Percentiles rank a stretch among this genome's conserved stretches.
Conservation (phyloP, 2,329 filamentous ascomycete genomes). For the Fusarium succisae region DNA sequence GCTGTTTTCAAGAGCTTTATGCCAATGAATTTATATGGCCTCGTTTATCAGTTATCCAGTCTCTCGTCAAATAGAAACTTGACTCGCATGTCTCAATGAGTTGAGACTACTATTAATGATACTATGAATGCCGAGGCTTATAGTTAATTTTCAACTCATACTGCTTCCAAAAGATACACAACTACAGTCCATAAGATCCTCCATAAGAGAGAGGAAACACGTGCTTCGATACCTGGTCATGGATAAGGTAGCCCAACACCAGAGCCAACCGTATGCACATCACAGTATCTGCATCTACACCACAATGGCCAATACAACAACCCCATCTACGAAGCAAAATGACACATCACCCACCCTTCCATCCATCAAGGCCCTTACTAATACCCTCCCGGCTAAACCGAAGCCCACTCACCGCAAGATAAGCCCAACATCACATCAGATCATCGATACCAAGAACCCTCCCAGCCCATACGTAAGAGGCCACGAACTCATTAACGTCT, state of each 20-base stretch:
- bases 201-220: neutral
- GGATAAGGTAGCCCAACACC: neutral
- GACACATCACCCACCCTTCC: neutral
- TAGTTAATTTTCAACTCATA: too few species aligned
- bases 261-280: neutral
- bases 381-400: constrained; percentile 2
- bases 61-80: neutral
- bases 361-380: neutral
- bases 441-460: constrained; percentile 7
- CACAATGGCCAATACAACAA: constrained; percentile 7
- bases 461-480: constrained; percentile 2
- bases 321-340: neutral
- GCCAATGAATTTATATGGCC: neutral
- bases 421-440: constrained; percentile 12
- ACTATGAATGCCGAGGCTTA: neutral
- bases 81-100: too few species aligned
- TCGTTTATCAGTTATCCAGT: neutral
- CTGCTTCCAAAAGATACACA: too few species aligned
- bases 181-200: neutral
- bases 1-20: neutral
- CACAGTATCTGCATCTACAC: constrained; percentile 2
- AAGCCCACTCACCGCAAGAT: constrained; percentile 29
- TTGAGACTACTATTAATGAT: neutral
- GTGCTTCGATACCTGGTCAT: neutral
- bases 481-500: neutral